Base-by-base conservation (phyloP, 345 rosid species). In the Turritis glabra region DNA sequence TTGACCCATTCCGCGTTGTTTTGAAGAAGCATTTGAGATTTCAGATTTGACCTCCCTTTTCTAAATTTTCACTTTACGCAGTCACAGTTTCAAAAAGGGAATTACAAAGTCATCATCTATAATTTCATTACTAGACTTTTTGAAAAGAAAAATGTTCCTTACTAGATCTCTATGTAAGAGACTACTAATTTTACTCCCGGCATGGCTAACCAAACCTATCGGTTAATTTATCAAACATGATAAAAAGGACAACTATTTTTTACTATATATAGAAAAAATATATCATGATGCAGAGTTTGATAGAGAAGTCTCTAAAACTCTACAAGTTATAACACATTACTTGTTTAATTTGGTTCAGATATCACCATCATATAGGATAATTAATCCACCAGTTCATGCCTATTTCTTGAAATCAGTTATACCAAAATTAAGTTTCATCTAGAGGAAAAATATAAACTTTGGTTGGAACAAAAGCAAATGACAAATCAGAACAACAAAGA, bases 401-500 rank as follows among this genome's bases (percentile, higher is more conserved):
- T 26, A 47, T 46, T 32, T 67, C 27, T 38, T 67, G 25, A 38
- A 38, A 40, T 67, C 11, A 35, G 62, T 67, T 59, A 40, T n/a
- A 75, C 69, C 38, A 40, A 67, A 46, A 59, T 58, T 27, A 40
- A 58, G 40, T 58, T 5, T 50, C 11, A 50, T 10, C 2, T 40
- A 38, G 55, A 59, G 59, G 48, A 7, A 57, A 47, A 44, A 27
- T 40, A 27, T 40, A 27, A 32, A 56, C 32, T 74, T 55, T 58
- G 60, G 60, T 57, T 66, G 59, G 10, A 74, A 38, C 60, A 48
- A 50, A 58, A 67, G 56, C 64, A 60, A 69, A 23, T 67, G 62
- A 60, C 64, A 67, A 67, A 67, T 60, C 64, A 60, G 38, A 40
- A 77, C 75, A 62, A 53, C 71, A 55, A 33, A 19, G 26, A 43